phyloP scores from a whole-genome alignment of 2,329 filamentous ascomycete genomes.

The Arthrobotrys megalospora region DNA sequence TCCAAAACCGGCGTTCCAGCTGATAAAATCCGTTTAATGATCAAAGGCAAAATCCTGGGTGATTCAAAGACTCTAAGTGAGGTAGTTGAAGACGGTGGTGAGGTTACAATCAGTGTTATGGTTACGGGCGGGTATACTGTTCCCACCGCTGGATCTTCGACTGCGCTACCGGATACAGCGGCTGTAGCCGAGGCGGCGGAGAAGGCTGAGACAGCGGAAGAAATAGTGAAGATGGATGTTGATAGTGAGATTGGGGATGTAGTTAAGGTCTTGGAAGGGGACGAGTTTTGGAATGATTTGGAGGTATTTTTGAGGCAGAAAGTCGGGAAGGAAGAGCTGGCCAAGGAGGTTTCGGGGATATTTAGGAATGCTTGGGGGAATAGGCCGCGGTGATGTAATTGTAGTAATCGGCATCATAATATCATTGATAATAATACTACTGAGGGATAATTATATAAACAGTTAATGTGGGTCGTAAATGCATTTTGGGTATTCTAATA shows the following conservation, averaged over 20 bases:
- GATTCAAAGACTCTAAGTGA: constrained; percentile 85
- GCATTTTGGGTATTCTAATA: constrained; percentile 39
- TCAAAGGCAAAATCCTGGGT: constrained; percentile 86
- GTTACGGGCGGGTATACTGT: constrained; percentile 80
- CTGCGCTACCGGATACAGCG: constrained; percentile 68
- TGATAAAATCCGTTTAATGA: constrained; percentile 88
- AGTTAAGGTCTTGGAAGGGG: constrained; percentile 73
- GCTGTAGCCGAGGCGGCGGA: constrained; percentile 68
- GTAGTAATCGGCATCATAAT: constrained; percentile 1
- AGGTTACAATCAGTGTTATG: constrained; percentile 78
- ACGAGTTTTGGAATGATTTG: constrained; percentile 89
- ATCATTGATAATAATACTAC: neutral
- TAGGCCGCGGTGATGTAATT: constrained; percentile 63
- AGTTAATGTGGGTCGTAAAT: constrained; percentile 5
- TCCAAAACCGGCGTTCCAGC: constrained; percentile 75
- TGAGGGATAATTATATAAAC: neutral
- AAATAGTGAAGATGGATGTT: constrained; percentile 73
- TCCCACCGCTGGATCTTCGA: constrained; percentile 68
- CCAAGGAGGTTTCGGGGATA: constrained; percentile 76
- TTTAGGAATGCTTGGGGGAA: constrained; percentile 82
- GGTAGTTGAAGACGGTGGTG: constrained; percentile 72
- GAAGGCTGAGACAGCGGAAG: constrained; percentile 69
- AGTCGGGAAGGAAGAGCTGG: constrained; percentile 77
- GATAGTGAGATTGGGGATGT: constrained; percentile 59
- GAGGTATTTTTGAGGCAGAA: constrained; percentile 84